phyloP scores from a whole-genome alignment of 371 early-diverging fungal species.

The Apophysomyces variabilis region DNA sequence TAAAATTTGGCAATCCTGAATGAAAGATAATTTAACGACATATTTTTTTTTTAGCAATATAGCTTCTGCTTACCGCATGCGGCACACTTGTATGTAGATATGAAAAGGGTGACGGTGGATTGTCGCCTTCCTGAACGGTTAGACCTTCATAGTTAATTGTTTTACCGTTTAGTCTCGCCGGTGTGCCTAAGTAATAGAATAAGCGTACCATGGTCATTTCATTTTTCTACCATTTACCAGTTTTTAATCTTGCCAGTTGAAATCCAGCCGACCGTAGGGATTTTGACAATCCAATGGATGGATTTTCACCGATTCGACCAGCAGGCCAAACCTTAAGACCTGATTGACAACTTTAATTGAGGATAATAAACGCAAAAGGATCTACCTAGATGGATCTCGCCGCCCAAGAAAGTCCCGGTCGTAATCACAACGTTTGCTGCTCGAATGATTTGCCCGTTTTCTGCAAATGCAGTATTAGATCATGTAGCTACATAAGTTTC shows the following conservation, averaged over 20 bases:
- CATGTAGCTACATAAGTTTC: not conserved
- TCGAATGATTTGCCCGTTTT: slow-evolving; percentile 68
- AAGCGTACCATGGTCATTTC: not conserved
- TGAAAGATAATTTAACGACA: not conserved
- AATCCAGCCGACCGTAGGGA: slow-evolving; percentile 80
- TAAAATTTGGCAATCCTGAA: slow-evolving; percentile 62
- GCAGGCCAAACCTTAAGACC: slow-evolving; percentile 78
- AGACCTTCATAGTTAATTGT: slow-evolving; percentile 77
- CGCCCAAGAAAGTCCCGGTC: slow-evolving; percentile 86
- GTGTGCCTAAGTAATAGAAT: slow-evolving; percentile 59
- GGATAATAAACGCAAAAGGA: not conserved
- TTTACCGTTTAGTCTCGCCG: slow-evolving; percentile 76
- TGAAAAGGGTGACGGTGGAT: slow-evolving; percentile 80
- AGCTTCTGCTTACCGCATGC: slow-evolving; percentile 44
- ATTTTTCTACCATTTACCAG: slow-evolving; percentile 45
- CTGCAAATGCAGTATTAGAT: slow-evolving; percentile 30
- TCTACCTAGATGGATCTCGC: slow-evolving; percentile 82
- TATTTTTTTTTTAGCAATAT: not conserved
- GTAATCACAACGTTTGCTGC: slow-evolving; percentile 82
- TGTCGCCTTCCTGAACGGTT: slow-evolving; percentile 72
- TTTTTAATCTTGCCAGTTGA: slow-evolving; percentile 77
- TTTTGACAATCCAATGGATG: slow-evolving; percentile 77
- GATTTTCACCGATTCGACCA: slow-evolving; percentile 79
- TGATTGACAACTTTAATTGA: slow-evolving; percentile 3
- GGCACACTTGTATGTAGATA: slow-evolving; percentile 72